A percentile compares a stretch with the other conserved stretches of the same genome.
phyloP scores from a whole-genome alignment of 2,329 filamentous ascomycete species.

The Trichoderma endophyticum region DNA sequence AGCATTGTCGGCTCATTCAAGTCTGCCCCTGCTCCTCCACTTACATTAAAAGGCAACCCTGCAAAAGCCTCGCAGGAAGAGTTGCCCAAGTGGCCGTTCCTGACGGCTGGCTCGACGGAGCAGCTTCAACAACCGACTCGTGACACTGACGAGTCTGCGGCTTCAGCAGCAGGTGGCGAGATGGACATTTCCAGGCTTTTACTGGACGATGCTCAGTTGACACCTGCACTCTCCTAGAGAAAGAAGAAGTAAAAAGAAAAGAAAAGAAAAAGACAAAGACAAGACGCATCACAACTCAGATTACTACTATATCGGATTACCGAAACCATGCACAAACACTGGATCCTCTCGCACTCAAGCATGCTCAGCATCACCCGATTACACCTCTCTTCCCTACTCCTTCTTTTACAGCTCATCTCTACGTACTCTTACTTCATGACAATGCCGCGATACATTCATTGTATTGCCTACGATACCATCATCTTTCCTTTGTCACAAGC shows the following conservation, averaged over 20 bases:
- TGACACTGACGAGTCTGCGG: slow-evolving; percentile 44
- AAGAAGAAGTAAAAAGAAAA: neutral
- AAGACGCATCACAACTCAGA: neutral
- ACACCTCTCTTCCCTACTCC: neutral
- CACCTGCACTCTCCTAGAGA: neutral
- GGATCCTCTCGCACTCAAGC: neutral
- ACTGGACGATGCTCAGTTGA: slow-evolving; percentile 48
- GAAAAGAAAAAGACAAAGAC: neutral
- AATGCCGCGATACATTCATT: neutral
- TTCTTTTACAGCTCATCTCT: neutral
- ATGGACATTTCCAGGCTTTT: slow-evolving; percentile 62
- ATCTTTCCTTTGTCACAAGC: neutral
- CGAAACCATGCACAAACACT: neutral
- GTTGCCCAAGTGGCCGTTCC: slow-evolving; percentile 41
- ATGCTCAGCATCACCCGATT: neutral
- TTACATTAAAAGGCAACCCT: slow-evolving; percentile 34
- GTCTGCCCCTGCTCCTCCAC: slow-evolving; percentile 31
- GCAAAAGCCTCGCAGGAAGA: slow-evolving; percentile 48
- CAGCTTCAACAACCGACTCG: slow-evolving; percentile 31
- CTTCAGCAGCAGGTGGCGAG: slow-evolving; percentile 47
- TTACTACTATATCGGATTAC: neutral
- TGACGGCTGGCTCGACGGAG: slow-evolving; percentile 33
- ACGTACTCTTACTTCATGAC: neutral
- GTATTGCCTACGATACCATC: neutral
- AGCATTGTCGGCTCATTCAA: slow-evolving; percentile 47